These are phyloP conservation scores for Phytophthora multivora DNA, from an alignment of 352 stramenopile species.

Conservation along the genomic window DNA sequence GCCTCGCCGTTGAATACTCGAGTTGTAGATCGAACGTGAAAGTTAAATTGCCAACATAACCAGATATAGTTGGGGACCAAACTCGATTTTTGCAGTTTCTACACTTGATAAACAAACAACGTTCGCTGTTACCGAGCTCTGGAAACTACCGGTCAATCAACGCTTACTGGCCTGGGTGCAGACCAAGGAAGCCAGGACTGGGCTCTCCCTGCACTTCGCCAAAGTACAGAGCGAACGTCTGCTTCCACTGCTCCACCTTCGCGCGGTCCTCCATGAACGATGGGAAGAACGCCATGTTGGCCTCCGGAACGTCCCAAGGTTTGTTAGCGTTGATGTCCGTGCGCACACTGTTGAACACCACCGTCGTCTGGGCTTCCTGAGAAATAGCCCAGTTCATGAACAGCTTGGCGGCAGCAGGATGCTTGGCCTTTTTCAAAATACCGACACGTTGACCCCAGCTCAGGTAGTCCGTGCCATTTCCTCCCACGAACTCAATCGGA, in stretches of 20 bases:
- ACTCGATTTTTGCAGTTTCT: too few species aligned
- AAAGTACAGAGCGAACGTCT: constrained; percentile 61
- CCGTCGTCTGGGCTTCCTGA: constrained; percentile 35
- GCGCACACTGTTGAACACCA: constrained; percentile 35
- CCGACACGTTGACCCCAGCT: constrained; percentile 56
- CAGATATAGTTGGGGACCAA: too few species aligned
- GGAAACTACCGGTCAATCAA: too few species aligned
- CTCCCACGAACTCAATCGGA: constrained; percentile 22
- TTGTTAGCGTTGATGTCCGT: constrained; percentile 43
- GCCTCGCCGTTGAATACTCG: too few species aligned
- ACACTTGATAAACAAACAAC: too few species aligned
- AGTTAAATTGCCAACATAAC: too few species aligned
- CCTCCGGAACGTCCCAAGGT: constrained; percentile 41
- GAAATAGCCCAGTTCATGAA: constrained; percentile 61
- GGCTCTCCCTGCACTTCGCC: constrained; percentile 52
- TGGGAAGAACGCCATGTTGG: constrained; percentile 38
- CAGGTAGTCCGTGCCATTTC: constrained; percentile 38
- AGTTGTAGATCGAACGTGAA: not conserved
- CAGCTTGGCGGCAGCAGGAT: constrained; percentile 52
- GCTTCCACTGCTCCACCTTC: constrained; percentile 44
- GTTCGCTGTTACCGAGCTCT: too few species aligned
- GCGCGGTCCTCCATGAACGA: constrained; percentile 59
- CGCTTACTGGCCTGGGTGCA: constrained; percentile 45
- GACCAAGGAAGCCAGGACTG: constrained; percentile 40
- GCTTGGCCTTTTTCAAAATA: constrained; percentile 57